These are phyloP conservation scores for Clarireedia paspali DNA, from an alignment of 2,329 filamentous ascomycete species.

Conservation along the genomic window DNA sequence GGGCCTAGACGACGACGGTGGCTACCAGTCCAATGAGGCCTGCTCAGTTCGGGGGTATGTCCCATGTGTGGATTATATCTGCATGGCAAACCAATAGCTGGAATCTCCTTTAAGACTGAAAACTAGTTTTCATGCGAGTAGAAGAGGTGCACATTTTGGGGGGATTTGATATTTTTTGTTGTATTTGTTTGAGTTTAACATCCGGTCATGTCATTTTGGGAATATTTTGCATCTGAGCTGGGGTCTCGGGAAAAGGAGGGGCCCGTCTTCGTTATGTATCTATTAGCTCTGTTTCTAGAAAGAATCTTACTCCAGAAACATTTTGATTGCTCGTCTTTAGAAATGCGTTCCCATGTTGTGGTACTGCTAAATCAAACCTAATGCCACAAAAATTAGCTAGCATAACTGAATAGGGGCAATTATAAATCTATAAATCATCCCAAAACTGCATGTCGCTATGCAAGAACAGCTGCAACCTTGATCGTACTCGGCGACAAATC, in stretches of 20 bases:
- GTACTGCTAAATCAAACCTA: too few relatives aligned
- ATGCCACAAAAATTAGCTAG: too few relatives aligned
- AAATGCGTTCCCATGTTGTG: too few relatives aligned
- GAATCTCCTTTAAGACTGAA: not conserved
- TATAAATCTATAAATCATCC: too few relatives aligned
- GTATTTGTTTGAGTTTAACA: not conserved
- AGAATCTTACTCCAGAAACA: too few relatives aligned
- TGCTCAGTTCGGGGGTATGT: not conserved
- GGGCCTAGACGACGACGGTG: slow-evolving; percentile 18
- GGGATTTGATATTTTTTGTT: not conserved
- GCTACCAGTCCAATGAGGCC: not conserved
- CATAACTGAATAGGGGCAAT: too few relatives aligned
- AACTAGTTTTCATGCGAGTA: too few relatives aligned
- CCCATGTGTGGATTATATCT: not conserved
- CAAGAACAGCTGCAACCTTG: not conserved
- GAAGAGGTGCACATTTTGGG: not conserved
- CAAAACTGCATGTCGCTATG: not conserved
- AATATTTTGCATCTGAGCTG: not conserved
- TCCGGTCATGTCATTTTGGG: not conserved
- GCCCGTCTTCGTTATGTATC: too few relatives aligned
- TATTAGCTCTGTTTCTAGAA: too few relatives aligned
- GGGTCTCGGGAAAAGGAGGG: not conserved
- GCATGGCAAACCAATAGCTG: not conserved
- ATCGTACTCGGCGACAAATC: not conserved
- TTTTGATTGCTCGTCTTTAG: too few relatives aligned